Base-by-base conservation (phyloP, 75 land plant genomes). In the Pinus albicaulis region DNA sequence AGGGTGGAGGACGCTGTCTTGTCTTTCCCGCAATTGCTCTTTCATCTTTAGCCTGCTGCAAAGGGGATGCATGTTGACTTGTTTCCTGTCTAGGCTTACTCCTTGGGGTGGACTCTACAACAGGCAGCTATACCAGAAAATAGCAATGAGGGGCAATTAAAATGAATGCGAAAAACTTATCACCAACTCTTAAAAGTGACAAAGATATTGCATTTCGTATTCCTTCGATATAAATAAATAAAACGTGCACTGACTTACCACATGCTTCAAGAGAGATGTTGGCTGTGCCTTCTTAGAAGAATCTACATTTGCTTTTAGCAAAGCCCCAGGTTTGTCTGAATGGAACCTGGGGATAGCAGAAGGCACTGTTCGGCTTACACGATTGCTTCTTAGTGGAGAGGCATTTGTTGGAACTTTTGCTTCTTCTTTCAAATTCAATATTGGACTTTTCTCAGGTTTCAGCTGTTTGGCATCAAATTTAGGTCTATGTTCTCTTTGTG, bases 51-150 rank as follows among this genome's bases (percentile, higher is more conserved):
- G 52, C 69, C 69, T 74, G 80, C 55, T 82, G 82, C 15, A 52
- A 22, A 60, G 82, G 79, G 70, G 56, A 75, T 72, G 79, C 17
- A 1, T 74, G 74, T 62, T 83, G 78, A 76, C 52, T 44, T n/a
- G 72, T 81, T 24, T 87, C 92, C 65, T 79, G 38, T 74, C 76
- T 85, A 1, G 84, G 72, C 81, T 79, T 87, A 31, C 82, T 73
- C 80, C 82, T 90, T 20, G 86, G 84, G 2, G 89, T 65, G 16
- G 84, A 64, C 19, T 87, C 92, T 16, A 75, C n/a, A 12, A 75
- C 23, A 68, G 84, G 89, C 20, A 85, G 55, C 90, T 90, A 79
- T 65, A 74, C 15, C 78, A 20, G 52, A 62, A 55, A 57, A 31
- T 7, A 25, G 59, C 23, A 72, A 25, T 19, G 59, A 56, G 59